Percentiles rank a stretch among this genome's conserved stretches.
Evolutionary conservation across 805 yeast genomes (phyloP).

Genomic region (Schwanniomyces polymorphus): DNA sequence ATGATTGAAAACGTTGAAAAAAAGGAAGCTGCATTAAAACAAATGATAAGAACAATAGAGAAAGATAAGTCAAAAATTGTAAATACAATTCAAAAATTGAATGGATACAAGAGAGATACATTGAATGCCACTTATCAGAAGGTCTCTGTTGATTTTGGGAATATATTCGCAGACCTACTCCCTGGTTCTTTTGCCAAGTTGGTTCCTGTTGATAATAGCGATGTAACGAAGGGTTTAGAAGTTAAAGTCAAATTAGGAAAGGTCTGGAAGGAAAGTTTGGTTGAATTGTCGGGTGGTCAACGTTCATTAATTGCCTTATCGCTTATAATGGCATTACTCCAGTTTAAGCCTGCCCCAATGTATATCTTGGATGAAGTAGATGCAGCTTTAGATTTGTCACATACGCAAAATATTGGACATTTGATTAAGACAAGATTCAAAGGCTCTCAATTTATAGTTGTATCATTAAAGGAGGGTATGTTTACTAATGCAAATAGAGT

Average conservation of each 20-base stretch:
- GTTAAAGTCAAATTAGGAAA: conserved; percentile 87
- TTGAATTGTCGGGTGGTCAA: conserved; percentile 96
- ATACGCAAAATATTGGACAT: conserved; percentile 97
- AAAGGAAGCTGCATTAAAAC: conserved; percentile 72
- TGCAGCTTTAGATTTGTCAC: conserved; percentile 95
- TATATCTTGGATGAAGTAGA: conserved; percentile 97
- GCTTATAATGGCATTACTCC: conserved; percentile 84
- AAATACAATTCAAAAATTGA: conserved; percentile 79
- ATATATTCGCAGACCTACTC: conserved; percentile 80
- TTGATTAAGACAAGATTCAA: conserved; percentile 91
- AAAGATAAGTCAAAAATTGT: conserved; percentile 87
- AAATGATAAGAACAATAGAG: conserved; percentile 83
- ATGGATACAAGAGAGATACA: conserved; percentile 82
- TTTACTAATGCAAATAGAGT: conserved; percentile 95
- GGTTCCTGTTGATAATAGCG: conserved; percentile 76
- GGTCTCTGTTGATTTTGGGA: conserved; percentile 87
- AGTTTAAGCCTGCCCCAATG: conserved; percentile 98
- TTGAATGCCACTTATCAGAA: conserved; percentile 81
- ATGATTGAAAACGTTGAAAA: conserved; percentile 91
- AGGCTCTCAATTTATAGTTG: conserved; percentile 95
- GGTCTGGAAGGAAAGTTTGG: conserved; percentile 94
- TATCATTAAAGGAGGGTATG: conserved; percentile 96
- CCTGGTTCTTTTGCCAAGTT: conserved; percentile 90
- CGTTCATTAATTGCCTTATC: conserved; percentile 92
- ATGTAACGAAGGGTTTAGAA: conserved; percentile 86